These are phyloP conservation scores for Phaeolepiota aurea DNA, from an alignment of 768 basidiomycete species.

Conservation along the genomic window DNA sequence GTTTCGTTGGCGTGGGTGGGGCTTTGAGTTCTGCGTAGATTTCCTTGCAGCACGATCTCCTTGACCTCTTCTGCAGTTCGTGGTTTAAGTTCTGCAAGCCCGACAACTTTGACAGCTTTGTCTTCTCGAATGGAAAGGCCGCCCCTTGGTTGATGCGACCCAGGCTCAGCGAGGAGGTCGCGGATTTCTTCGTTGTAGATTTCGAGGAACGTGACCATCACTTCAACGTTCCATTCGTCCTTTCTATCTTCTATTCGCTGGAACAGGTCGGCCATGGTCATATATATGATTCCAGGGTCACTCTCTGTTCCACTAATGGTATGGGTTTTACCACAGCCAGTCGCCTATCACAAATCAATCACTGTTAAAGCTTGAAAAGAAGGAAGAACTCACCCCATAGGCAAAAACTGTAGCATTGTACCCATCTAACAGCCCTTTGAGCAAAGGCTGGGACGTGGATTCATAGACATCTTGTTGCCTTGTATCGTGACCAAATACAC, in stretches of 20 bases:
- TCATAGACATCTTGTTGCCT: constrained; percentile 85
- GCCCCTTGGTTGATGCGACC: constrained; percentile 57
- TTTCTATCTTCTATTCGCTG: constrained; percentile 81
- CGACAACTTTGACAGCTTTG: constrained; percentile 84
- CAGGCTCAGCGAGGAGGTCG: constrained; percentile 80
- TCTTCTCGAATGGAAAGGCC: constrained; percentile 93
- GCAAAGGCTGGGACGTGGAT: constrained; percentile 75
- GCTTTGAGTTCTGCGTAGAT: constrained; percentile 82
- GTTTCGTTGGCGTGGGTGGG: constrained; percentile 96
- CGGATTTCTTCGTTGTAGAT: constrained; percentile 99
- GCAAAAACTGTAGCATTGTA: constrained; percentile 98
- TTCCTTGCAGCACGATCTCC: constrained; percentile 84
- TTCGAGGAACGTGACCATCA: constrained; percentile 93
- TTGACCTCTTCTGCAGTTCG: constrained; percentile 88
- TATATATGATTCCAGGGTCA: constrained; percentile 92
- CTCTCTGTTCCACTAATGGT: constrained; percentile 89
- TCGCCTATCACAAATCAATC: constrained; percentile 54
- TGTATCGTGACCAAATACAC: constrained; percentile 77
- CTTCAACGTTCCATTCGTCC: constrained; percentile 80
- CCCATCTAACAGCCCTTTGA: constrained; percentile 82
- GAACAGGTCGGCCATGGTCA: constrained; percentile 96
- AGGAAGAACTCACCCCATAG: constrained; percentile 70
- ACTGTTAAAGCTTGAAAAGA: constrained; percentile 6
- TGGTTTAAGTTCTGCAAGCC: constrained; percentile 77
- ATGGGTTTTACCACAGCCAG: constrained; percentile 99